Evolutionary conservation across 164 flowering plant species (phyloP).

Genomic region (grape (Vitis vinifera)): DNA sequence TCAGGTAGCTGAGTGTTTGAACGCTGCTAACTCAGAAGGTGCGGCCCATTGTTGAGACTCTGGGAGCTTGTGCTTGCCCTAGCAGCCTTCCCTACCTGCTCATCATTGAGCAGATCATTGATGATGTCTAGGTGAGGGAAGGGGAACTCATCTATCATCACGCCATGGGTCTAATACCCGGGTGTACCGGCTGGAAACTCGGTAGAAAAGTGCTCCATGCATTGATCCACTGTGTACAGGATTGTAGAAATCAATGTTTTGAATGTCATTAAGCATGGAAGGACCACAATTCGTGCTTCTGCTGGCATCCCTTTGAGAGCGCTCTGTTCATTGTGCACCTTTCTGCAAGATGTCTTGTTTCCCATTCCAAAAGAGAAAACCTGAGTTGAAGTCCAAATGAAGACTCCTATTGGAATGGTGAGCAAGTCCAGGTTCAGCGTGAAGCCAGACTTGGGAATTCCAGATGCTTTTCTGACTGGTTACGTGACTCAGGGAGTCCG

Average conservation of each 20-base stretch:
- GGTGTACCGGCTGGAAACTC: slow-evolving; percentile 43
- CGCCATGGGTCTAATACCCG: slow-evolving; percentile 48
- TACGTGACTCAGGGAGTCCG: no score
- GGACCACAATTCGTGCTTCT: slow-evolving; percentile 25
- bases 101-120: slow-evolving; percentile 87
- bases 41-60: slow-evolving; percentile 34
- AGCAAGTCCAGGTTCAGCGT: no score
- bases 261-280: slow-evolving; percentile 26
- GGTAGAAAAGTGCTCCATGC: slow-evolving; percentile 22
- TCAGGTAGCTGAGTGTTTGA: no score
- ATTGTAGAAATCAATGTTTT: slow-evolving; percentile 35
- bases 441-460: no score
- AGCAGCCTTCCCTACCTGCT: slow-evolving; percentile 39
- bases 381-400: no score
- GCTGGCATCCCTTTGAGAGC: slow-evolving; percentile 34
- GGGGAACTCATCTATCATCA: slow-evolving; percentile 76
- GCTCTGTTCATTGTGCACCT: slow-evolving; percentile 54
- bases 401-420: no score
- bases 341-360: slow-evolving; percentile 37
- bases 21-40: slow-evolving; percentile 39
- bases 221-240: slow-evolving; percentile 24
- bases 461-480: no score
- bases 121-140: slow-evolving; percentile 97
- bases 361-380: slow-evolving; percentile 55
- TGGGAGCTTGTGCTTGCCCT: slow-evolving; percentile 24